Evolutionary conservation across 768 basidiomycete species (phyloP).

Genomic region (Zangia roseola): DNA sequence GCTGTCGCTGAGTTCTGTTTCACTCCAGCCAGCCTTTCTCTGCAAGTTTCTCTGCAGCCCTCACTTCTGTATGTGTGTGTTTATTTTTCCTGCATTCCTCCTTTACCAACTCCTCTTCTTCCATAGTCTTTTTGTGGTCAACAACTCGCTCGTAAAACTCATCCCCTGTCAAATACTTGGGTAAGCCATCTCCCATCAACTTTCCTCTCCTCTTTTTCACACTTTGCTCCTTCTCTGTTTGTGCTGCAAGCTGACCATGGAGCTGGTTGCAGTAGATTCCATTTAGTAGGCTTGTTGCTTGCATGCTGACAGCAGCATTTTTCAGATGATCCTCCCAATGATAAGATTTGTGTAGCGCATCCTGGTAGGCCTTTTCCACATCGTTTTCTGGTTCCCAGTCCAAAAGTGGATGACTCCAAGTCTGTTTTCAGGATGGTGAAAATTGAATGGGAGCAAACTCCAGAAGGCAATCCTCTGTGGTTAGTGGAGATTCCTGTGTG

Average conservation of each 20-base stretch:
- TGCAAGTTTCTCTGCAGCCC: conserved; percentile 18
- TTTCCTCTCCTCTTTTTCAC: conserved; percentile 7
- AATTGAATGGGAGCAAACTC: neutral
- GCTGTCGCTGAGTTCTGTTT: conserved; percentile 10
- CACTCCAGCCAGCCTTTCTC: conserved; percentile 11
- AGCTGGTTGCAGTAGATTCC: conserved; percentile 12
- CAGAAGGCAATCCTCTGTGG: neutral
- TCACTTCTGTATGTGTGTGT: neutral
- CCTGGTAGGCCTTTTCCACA: neutral
- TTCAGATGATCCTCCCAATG: neutral
- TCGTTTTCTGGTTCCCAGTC: neutral
- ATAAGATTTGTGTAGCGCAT: neutral
- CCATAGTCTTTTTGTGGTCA: neutral
- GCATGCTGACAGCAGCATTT: conserved; percentile 1
- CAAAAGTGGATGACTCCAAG: neutral
- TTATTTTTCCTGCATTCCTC: neutral
- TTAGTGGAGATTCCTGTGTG: conserved; percentile 1
- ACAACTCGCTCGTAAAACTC: conserved; percentile 8
- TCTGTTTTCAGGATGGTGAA: neutral
- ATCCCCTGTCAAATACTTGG: conserved; percentile 21
- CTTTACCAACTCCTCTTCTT: neutral
- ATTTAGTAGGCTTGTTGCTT: conserved; percentile 15
- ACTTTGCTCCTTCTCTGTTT: conserved; percentile 8
- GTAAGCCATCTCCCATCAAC: conserved; percentile 21
- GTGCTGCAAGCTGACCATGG: conserved; percentile 14